phyloP scores from a whole-genome alignment of 192 early-diverging fungal genomes.

The Backusella westeae region DNA sequence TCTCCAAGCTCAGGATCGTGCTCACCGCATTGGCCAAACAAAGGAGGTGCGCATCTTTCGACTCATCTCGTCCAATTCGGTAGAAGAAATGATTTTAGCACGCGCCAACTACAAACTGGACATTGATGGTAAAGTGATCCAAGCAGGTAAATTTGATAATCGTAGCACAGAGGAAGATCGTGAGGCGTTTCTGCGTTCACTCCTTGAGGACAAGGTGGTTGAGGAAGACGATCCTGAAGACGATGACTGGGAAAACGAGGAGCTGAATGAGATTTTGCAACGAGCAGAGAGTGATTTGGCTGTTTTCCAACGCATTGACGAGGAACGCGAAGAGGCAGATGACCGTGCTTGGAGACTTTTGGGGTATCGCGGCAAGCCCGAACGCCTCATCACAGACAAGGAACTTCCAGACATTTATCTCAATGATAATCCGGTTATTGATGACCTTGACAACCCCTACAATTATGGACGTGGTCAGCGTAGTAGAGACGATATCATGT shows the following conservation, averaged over 20 bases:
- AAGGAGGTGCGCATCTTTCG: slow-evolving; percentile 97
- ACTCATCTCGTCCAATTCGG: slow-evolving; percentile 84
- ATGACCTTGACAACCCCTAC: slow-evolving; percentile 40
- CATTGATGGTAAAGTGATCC: slow-evolving; percentile 98
- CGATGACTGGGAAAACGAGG: slow-evolving; percentile 78
- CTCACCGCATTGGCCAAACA: slow-evolving; percentile 98
- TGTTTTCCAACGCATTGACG: slow-evolving; percentile 77
- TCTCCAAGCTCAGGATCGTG: slow-evolving; percentile 98
- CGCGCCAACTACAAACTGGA: slow-evolving; percentile 95
- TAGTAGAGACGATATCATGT: slow-evolving; percentile 69
- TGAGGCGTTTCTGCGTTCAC: slow-evolving; percentile 85
- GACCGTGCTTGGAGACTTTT: slow-evolving; percentile 43
- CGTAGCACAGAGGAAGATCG: slow-evolving; percentile 92
- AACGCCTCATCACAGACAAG: slow-evolving; percentile 81
- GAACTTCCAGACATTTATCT: slow-evolving; percentile 88
- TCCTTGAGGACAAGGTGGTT: slow-evolving; percentile 83
- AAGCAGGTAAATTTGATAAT: slow-evolving; percentile 99
- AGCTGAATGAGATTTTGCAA: slow-evolving; percentile 92
- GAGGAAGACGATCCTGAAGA: slow-evolving; percentile 67
- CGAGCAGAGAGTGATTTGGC: slow-evolving; percentile 80
- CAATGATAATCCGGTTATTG: slow-evolving; percentile 49
- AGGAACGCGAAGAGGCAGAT: slow-evolving; percentile 51
- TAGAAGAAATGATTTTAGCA: slow-evolving; percentile 93
- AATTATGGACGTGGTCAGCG: slow-evolving; percentile 75
- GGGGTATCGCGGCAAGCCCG: slow-evolving; percentile 55